Evolutionary conservation across 108 stramenopile genomes (phyloP).

Genomic region (Skeletonema grethae): DNA sequence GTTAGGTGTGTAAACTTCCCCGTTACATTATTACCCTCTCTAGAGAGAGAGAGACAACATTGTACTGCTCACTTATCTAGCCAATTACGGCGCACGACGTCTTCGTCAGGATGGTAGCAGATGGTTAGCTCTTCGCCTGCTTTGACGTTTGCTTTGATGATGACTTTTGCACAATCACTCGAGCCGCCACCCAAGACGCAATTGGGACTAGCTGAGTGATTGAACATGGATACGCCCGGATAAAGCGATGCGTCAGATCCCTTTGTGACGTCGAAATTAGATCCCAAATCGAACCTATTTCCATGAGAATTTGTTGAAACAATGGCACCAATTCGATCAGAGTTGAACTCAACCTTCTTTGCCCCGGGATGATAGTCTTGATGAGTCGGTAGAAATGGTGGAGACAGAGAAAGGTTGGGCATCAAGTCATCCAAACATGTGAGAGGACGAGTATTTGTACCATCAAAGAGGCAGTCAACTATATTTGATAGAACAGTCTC

Average conservation of each 20-base stretch:
- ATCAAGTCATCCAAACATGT: constrained; percentile 16
- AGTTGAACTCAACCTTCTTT: not conserved
- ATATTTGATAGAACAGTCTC: constrained; percentile 12
- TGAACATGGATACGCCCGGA: not conserved
- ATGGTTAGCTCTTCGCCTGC: constrained; percentile 4
- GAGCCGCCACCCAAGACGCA: not conserved
- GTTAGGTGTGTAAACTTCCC: no score
- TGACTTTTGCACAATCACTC: not conserved
- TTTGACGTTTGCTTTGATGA: not conserved
- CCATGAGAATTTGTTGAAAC: constrained; percentile 5
- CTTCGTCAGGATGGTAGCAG: not conserved
- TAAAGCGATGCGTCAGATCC: not conserved
- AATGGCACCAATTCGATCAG: not conserved
- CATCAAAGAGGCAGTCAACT: constrained; percentile 22
- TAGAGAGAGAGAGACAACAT: no score
- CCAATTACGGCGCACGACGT: constrained; percentile 1
- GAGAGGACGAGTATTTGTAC: constrained; percentile 13
- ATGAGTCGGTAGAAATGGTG: constrained; percentile 13
- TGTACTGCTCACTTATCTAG: not conserved
- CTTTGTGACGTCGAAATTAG: not conserved
- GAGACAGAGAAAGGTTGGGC: constrained; percentile 11
- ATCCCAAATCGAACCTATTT: no score
- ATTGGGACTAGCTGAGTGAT: not conserved
- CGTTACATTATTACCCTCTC: no score
- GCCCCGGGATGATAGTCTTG: not conserved